phyloP scores from a whole-genome alignment of 257 asterid species.

The Solanum lignicaule region DNA sequence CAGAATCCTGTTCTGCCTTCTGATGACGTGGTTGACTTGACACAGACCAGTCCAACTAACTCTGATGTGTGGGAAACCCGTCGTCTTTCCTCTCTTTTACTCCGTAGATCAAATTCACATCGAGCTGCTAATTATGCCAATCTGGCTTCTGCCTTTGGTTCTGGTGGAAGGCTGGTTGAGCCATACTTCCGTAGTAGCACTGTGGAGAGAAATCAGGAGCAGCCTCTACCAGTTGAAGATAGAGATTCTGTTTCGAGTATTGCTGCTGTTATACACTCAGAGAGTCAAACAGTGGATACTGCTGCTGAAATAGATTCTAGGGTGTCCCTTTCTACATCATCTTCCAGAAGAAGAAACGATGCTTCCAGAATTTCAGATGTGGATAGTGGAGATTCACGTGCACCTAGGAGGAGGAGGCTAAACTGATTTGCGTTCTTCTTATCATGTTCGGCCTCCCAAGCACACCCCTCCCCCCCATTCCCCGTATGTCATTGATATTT shows the following conservation, averaged over 20 bases:
- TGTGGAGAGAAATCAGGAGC: constrained; percentile 43
- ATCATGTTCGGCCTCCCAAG: not conserved
- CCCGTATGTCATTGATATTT: not conserved
- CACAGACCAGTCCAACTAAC: constrained; percentile 42
- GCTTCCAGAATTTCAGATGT: constrained; percentile 74
- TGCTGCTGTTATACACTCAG: constrained; percentile 96
- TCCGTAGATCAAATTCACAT: constrained; percentile 53
- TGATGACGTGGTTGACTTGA: constrained; percentile 52
- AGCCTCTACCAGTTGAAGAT: constrained; percentile 50
- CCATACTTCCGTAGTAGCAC: constrained; percentile 43
- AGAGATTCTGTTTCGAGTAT: constrained; percentile 90
- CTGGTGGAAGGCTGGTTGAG: constrained; percentile 52
- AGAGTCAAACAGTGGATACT: constrained; percentile 85
- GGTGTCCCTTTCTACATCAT: constrained; percentile 68
- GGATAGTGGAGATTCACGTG: constrained; percentile 94
- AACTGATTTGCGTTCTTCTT: constrained; percentile 20
- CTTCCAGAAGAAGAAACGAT: constrained; percentile 77
- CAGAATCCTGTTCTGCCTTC: constrained; percentile 24
- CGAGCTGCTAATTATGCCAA: constrained; percentile 36
- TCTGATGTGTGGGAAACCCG: constrained; percentile 37
- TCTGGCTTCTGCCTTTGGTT: constrained; percentile 27
- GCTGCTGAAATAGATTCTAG: constrained; percentile 83
- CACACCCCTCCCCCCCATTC: not conserved
- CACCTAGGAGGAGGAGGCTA: constrained; percentile 81
- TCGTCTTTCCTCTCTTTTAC: constrained; percentile 45